phyloP scores from a whole-genome alignment of 2,329 filamentous ascomycete species.

The Fonsecaea pedrosoi region DNA sequence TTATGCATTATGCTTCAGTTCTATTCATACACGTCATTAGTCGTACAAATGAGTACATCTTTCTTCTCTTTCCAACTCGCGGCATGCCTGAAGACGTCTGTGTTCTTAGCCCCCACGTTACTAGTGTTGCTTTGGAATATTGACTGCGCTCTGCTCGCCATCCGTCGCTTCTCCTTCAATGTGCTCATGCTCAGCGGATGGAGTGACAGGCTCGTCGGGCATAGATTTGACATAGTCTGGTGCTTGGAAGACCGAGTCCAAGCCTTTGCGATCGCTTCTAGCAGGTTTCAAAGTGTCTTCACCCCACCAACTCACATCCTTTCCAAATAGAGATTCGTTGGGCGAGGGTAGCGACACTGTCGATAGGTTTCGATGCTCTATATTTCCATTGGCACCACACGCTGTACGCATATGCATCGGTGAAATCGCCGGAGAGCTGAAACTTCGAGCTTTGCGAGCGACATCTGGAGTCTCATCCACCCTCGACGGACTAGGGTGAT shows the following conservation, averaged over 20 bases:
- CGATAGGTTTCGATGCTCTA: background rate
- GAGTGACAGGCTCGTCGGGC: background rate
- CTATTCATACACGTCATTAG: conserved; percentile 20
- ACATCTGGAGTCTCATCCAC: conserved; percentile 2
- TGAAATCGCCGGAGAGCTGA: conserved; percentile 31
- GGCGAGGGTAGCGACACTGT: background rate
- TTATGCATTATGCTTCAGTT: background rate
- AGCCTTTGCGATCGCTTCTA: conserved; percentile 25
- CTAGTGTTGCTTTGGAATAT: background rate
- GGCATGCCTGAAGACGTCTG: background rate
- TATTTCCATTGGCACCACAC: background rate
- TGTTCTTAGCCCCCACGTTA: background rate
- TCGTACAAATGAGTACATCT: conserved; percentile 16
- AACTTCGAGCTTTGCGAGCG: conserved; percentile 29
- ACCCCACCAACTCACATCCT: background rate
- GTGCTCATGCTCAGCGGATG: too few relatives aligned
- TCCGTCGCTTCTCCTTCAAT: background rate
- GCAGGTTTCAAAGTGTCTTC: conserved; percentile 30
- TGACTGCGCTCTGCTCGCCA: background rate
- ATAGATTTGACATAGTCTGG: background rate
- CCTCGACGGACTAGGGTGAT: background rate
- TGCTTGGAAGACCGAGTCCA: conserved; percentile 21
- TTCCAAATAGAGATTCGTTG: too few relatives aligned
- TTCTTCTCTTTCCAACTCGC: conserved; percentile 8
- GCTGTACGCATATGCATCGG: background rate